Percentiles rank a stretch among this genome's conserved stretches.
Conservation (phyloP, 345 rosid genomes). For the Salix purpurea region DNA sequence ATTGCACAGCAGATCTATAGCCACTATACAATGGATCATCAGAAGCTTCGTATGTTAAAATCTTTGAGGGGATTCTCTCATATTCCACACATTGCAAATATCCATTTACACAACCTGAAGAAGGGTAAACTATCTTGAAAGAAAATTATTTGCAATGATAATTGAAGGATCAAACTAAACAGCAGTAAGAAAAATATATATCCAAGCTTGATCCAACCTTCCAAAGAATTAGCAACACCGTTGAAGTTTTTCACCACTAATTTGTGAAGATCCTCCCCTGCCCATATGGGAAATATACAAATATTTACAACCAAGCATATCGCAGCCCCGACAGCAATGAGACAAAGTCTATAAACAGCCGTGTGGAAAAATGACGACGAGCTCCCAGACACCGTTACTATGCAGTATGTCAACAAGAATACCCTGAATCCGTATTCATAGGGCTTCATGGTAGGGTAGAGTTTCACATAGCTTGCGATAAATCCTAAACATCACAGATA, state of each 20-base stretch:
- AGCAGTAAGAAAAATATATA: neutral
- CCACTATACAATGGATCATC: conserved; percentile 82
- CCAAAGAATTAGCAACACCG: conserved; percentile 70
- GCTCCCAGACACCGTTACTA: conserved; percentile 74
- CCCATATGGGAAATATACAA: conserved; percentile 71
- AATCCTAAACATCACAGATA: conserved; percentile 40
- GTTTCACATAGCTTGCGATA: conserved; percentile 54
- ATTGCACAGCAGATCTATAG: conserved; percentile 77
- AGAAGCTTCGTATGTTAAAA: conserved; percentile 79
- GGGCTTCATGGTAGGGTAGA: conserved; percentile 66
- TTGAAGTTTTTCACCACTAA: conserved; percentile 69
- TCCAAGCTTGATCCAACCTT: conserved; percentile 46
- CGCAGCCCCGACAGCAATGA: conserved; percentile 66
- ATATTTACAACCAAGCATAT: conserved; percentile 55
- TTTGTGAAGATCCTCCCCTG: conserved; percentile 86
- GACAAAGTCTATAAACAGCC: conserved; percentile 55
- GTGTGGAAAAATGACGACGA: conserved; percentile 44
- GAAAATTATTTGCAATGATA: neutral
- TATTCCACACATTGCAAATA: conserved; percentile 76
- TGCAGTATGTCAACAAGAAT: conserved; percentile 83
- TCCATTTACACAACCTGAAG: conserved; percentile 68
- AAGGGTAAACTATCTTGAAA: neutral
- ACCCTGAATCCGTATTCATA: conserved; percentile 86
- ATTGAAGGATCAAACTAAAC: neutral
- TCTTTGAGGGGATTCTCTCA: conserved; percentile 81